These are phyloP conservation scores for Phytophthora syringae DNA, from an alignment of 352 stramenopile species.

Conservation along the genomic window DNA sequence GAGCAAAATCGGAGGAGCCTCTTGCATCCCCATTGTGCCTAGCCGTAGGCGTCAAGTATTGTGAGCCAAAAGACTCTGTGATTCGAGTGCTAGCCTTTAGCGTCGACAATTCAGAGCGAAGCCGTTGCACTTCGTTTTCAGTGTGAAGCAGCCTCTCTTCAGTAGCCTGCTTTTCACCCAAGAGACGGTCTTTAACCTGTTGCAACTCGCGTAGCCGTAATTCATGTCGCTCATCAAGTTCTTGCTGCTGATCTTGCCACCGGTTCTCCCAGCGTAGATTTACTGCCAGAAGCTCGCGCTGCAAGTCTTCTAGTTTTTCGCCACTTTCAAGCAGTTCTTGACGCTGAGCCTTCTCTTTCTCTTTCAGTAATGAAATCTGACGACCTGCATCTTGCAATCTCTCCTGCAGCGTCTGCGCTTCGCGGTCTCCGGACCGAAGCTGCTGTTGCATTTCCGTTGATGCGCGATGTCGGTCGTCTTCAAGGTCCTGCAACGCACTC, in stretches of 20 bases:
- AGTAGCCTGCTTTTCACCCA: slow-evolving; percentile 61
- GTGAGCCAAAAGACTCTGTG: slow-evolving; percentile 53
- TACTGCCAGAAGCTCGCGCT: slow-evolving; percentile 65
- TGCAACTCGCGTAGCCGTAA: slow-evolving; percentile 60
- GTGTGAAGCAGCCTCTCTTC: slow-evolving; percentile 66
- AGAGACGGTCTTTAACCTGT: slow-evolving; percentile 56
- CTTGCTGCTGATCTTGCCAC: slow-evolving; percentile 68
- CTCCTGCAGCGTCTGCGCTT: slow-evolving; percentile 51
- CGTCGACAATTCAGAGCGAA: slow-evolving; percentile 57
- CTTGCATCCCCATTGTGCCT: slow-evolving; percentile 14
- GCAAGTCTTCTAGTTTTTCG: slow-evolving; percentile 70
- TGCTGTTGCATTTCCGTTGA: slow-evolving; percentile 61
- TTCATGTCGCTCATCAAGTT: slow-evolving; percentile 52
- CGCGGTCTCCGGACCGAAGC: slow-evolving; percentile 53
- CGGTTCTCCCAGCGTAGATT: slow-evolving; percentile 77
- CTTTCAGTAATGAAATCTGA: slow-evolving; percentile 58
- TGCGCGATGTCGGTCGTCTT: slow-evolving; percentile 56
- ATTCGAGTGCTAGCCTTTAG: slow-evolving; percentile 55
- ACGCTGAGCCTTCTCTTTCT: slow-evolving; percentile 67
- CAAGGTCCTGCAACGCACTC: slow-evolving; percentile 59
- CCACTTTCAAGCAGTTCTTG: slow-evolving; percentile 58
- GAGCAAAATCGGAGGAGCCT: slow-evolving; percentile 23
- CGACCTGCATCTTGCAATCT: slow-evolving; percentile 51
- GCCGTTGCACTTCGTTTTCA: slow-evolving; percentile 66
- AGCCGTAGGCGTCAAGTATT: slow-evolving; percentile 20